Evolutionary conservation across 2,329 filamentous ascomycete species (phyloP), one percentile per base, ranked within the genome.

Genomic region (Pseudocercospora fuligena): DNA sequence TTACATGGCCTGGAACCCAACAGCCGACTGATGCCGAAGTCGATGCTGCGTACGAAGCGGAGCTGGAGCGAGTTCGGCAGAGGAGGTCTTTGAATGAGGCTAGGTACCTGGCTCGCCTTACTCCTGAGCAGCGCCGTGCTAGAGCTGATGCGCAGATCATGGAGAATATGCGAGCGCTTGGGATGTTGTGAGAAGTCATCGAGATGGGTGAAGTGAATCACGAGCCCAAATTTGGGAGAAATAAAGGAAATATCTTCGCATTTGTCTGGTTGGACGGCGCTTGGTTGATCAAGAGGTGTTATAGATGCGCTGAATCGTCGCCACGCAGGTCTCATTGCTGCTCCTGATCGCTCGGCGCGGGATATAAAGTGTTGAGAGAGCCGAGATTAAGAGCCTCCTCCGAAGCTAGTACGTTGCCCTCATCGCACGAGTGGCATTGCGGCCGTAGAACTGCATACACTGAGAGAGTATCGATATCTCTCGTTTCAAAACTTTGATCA

Each of bases 81-180:
- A 29, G 53, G 27, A 16, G 53, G 53, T 27, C 23, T 23, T 19
- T 33, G 25, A 57, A 57, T 33, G 53, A 57, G 53, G 23, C 23
- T 23, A 16, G 53, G 25, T 57, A 57, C 29, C 21, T 57, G 23
- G 25, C n/a, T 36, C 16, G 56, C 29, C 33, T 58, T 31, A 14
- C n/a, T 16, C 19, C 27, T 31, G 56, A 58, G 56, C 56, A 40
- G 56, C 29, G 56, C n/a, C 33, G 56, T 1, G 56, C 56, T 7
- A 4, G 56, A 27, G 56, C 56, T 6, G 56, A 58, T 19, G 56
- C 29, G 16, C 16, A 21, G 31, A 58, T 43, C 5, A 25, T 43
- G 29, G 56, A 36, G 31, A 58, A 58, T 25, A 58, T 58, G 56
- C 16, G 56, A 31, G 27, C 56, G 51, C 51, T 56, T 16, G 51